Evolutionary conservation across 1,139 yeast species (phyloP).

Genomic region (Geotrichum klebahnii): DNA sequence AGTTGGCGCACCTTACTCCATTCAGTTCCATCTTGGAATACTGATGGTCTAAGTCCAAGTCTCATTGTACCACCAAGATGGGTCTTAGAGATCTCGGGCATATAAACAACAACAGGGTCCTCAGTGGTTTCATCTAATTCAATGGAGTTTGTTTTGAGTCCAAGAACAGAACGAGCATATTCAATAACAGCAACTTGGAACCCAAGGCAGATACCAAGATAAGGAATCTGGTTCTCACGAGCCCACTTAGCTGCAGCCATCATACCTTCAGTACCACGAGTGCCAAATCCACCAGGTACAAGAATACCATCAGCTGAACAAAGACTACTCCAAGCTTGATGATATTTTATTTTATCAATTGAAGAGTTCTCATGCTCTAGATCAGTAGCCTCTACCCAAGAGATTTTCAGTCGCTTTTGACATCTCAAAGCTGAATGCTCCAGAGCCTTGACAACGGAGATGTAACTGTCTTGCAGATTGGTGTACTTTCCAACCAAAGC

Average conservation of each 20-base stretch:
- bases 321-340: slow-evolving; percentile 91
- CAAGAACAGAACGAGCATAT: slow-evolving; percentile 77
- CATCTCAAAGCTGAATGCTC: slow-evolving; percentile 95
- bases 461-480: slow-evolving; percentile 87
- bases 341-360: slow-evolving; percentile 69
- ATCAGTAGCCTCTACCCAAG: slow-evolving; percentile 94
- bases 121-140: slow-evolving; percentile 68
- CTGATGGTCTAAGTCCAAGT: slow-evolving; percentile 87
- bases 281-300: slow-evolving; percentile 98
- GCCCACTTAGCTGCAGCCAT: slow-evolving; percentile 96
- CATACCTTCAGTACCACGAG: slow-evolving; percentile 98
- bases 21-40: slow-evolving; percentile 65
- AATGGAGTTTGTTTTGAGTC: slow-evolving; percentile 71
- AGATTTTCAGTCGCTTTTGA: slow-evolving; percentile 74
- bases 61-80: slow-evolving; percentile 99
- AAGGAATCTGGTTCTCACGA: slow-evolving; percentile 89
- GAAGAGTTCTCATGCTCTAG: slow-evolving; percentile 70
- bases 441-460: slow-evolving; percentile 89
- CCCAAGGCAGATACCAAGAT: slow-evolving; percentile 95
- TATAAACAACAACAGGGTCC: slow-evolving; percentile 85
- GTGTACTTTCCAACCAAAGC: slow-evolving; percentile 98
- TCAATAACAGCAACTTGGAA: slow-evolving; percentile 96
- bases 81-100: slow-evolving; percentile 97
- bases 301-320: slow-evolving; percentile 95
- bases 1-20: slow-evolving; percentile 72